Percentiles rank a stretch among this genome's conserved stretches.
These are phyloP conservation scores for Kwoniella dendrophila DNA, from an alignment of 768 basidiomycete genomes.

Conservation along the genomic window DNA sequence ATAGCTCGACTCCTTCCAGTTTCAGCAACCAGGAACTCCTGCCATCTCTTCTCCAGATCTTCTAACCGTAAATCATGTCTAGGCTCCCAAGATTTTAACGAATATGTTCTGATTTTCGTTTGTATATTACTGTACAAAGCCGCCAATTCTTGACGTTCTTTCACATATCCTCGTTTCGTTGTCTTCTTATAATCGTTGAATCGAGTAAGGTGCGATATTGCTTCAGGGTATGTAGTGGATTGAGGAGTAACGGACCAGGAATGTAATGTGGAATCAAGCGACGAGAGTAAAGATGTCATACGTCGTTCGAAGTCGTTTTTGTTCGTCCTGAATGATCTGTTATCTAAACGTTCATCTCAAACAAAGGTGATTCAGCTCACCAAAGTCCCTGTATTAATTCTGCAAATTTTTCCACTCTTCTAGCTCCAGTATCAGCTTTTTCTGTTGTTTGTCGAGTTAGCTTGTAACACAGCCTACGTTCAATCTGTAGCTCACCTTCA, in stretches of 20 bases:
- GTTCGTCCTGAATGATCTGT: conserved; percentile 24
- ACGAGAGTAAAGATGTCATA: conserved; percentile 65
- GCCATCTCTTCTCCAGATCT: conserved; percentile 81
- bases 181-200: conserved; percentile 83
- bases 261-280: conserved; percentile 68
- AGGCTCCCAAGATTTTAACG: conserved; percentile 79
- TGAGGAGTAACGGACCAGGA: conserved; percentile 71
- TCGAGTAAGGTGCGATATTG: conserved; percentile 70
- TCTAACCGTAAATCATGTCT: conserved; percentile 68
- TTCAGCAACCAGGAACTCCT: conserved; percentile 70
- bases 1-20: conserved; percentile 75
- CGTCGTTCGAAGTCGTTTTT: conserved; percentile 89
- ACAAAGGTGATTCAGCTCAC: conserved; percentile 30
- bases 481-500: conserved; percentile 69
- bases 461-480: neutral
- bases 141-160: conserved; percentile 82
- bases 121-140: conserved; percentile 90
- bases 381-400: conserved; percentile 75
- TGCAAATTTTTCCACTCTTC: conserved; percentile 92
- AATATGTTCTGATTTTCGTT: conserved; percentile 90
- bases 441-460: conserved; percentile 61
- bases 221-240: conserved; percentile 75
- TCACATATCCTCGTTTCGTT: conserved; percentile 82
- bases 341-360: neutral
- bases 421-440: conserved; percentile 89